phyloP scores from a whole-genome alignment of 2,329 filamentous ascomycete species.

The Podosphaera leucotricha region DNA sequence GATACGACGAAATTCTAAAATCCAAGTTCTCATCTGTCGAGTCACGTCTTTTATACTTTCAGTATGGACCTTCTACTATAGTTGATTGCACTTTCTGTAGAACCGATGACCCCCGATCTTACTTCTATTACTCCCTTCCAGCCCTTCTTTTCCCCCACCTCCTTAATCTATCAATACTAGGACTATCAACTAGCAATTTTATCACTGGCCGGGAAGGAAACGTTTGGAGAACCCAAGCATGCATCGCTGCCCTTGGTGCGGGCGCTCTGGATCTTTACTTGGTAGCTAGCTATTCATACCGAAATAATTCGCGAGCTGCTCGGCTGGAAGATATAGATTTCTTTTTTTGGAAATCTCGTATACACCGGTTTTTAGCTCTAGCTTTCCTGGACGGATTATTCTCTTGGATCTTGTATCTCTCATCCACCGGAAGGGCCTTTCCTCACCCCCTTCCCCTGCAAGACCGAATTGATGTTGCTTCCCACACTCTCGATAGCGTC shows the following conservation, averaged over 20 bases:
- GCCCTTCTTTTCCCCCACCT: constrained; percentile 56
- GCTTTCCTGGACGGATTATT: constrained; percentile 39
- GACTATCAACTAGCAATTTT: constrained; percentile 45
- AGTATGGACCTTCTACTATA: constrained; percentile 54
- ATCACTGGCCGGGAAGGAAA: constrained; percentile 38
- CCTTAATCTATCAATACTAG: constrained; percentile 47
- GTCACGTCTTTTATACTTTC: constrained; percentile 58
- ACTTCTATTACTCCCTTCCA: constrained; percentile 62
- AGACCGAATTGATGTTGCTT: constrained; percentile 39
- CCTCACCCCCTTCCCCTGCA: constrained; percentile 33
- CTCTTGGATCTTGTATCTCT: constrained; percentile 46
- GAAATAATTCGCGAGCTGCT: constrained; percentile 36
- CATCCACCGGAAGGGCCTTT: constrained; percentile 60
- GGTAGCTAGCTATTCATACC: constrained; percentile 39
- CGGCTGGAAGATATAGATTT: constrained; percentile 40
- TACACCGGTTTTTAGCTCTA: constrained; percentile 38
- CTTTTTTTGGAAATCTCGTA: constrained; percentile 46
- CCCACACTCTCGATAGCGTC: constrained; percentile 31
- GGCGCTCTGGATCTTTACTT: constrained; percentile 42
- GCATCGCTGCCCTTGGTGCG: constrained; percentile 34
- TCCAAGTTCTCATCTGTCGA: constrained; percentile 45
- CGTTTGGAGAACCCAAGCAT: constrained; percentile 48
- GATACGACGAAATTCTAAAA: constrained; percentile 39
- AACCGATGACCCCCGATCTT: constrained; percentile 42
- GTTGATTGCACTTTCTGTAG: constrained; percentile 63